phyloP scores from a whole-genome alignment of 805 yeast genomes.

The Zygoascus biomembranicola region DNA sequence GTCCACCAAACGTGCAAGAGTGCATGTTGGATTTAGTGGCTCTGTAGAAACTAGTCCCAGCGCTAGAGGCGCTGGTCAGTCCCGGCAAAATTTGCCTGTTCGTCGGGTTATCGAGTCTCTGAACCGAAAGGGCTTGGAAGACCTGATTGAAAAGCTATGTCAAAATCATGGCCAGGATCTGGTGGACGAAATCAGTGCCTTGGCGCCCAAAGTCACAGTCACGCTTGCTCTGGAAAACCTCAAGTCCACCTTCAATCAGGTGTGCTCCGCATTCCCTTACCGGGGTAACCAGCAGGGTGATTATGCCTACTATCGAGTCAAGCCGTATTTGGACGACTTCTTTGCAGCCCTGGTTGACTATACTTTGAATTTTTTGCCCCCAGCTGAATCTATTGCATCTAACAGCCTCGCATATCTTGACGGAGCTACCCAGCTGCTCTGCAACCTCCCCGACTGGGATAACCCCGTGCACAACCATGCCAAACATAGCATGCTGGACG shows the following conservation, averaged over 20 bases:
- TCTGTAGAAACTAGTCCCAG: background rate
- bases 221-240: slow-evolving; percentile 45
- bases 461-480: slow-evolving; percentile 36
- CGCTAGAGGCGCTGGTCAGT: background rate
- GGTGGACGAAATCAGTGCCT: slow-evolving; percentile 36
- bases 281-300: slow-evolving; percentile 66
- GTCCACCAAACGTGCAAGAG: slow-evolving; percentile 1
- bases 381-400: slow-evolving; percentile 47
- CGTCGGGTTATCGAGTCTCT: slow-evolving; percentile 60
- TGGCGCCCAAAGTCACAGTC: slow-evolving; percentile 54
- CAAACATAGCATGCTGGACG: slow-evolving; percentile 49
- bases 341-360: slow-evolving; percentile 66
- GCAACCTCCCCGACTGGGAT: slow-evolving; percentile 58
- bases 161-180: slow-evolving; percentile 52
- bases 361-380: slow-evolving; percentile 64
- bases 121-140: slow-evolving; percentile 47
- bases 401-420: slow-evolving; percentile 56
- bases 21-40: background rate
- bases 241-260: slow-evolving; percentile 34
- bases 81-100: slow-evolving; percentile 51
- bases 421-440: slow-evolving; percentile 50
- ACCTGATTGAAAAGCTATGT: slow-evolving; percentile 45
- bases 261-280: slow-evolving; percentile 55
- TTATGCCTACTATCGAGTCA: slow-evolving; percentile 68
- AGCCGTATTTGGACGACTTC: slow-evolving; percentile 59